Evolutionary conservation across 2,329 filamentous ascomycete species (phyloP).

Genomic region (Periconia sp.): DNA sequence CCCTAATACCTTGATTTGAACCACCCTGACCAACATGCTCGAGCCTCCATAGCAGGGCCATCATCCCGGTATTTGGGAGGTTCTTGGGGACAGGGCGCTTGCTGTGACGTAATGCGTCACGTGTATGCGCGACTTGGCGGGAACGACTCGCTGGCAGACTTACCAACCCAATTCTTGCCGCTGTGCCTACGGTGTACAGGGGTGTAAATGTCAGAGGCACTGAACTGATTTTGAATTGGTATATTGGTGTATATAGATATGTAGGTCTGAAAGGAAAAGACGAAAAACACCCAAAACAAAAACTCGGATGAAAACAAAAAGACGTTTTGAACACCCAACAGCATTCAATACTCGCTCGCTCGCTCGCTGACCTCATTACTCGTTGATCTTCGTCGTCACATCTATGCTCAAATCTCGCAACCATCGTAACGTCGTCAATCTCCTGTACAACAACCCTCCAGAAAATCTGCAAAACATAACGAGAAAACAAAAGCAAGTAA

Average conservation of each 20-base stretch:
- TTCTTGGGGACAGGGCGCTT: constrained; percentile 5
- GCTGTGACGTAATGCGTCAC: constrained; percentile 16
- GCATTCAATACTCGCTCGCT: not conserved
- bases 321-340: not conserved
- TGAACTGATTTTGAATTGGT: not conserved
- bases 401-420: not conserved
- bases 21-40: not conserved
- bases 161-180: too few relatives aligned
- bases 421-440: not conserved
- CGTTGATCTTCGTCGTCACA: not conserved
- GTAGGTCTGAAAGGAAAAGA: not conserved
- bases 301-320: not conserved
- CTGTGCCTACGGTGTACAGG: too few relatives aligned
- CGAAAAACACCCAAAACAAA: not conserved
- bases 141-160: constrained; percentile 1
- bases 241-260: not conserved
- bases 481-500: not conserved
- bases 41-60: too few relatives aligned
- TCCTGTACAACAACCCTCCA: not conserved
- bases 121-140: constrained; percentile 2
- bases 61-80: not conserved
- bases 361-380: constrained; percentile 3
- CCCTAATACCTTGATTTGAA: not conserved
- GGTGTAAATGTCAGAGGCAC: too few relatives aligned
- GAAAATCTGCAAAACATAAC: not conserved